Conservation (phyloP, 2,329 filamentous ascomycete genomes). For the Penicillium sp. region DNA sequence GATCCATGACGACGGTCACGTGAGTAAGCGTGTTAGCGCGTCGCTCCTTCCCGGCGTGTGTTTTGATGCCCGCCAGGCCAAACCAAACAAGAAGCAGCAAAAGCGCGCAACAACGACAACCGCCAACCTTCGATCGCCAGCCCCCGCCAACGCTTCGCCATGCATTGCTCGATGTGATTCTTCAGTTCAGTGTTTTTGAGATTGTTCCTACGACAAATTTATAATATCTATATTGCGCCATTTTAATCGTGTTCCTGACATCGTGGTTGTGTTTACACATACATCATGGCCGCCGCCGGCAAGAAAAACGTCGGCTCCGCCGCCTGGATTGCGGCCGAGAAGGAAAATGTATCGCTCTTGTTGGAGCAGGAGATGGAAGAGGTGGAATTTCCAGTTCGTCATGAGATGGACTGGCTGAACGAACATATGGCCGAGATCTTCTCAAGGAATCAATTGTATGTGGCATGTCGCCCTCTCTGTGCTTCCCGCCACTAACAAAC, state of each 20-base stretch:
- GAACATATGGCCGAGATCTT: constrained; percentile 98
- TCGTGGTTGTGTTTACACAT: constrained; percentile 4
- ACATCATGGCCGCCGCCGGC: constrained; percentile 33
- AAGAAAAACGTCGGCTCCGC: constrained; percentile 67
- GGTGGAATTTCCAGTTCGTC: constrained; percentile 84
- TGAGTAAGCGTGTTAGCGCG: constrained; percentile 17
- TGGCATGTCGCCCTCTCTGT: constrained; percentile 22
- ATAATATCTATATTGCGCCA: neutral
- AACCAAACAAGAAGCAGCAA: neutral
- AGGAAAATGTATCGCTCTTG: constrained; percentile 71
- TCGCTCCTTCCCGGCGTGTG: constrained; percentile 9
- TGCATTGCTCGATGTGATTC: neutral
- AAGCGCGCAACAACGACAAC: constrained; percentile 10
- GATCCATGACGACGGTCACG: constrained; percentile 10
- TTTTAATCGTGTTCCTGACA: neutral
- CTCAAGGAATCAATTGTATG: constrained; percentile 78
- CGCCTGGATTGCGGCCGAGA: constrained; percentile 82
- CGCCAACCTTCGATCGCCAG: neutral
- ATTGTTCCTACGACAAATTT: neutral
- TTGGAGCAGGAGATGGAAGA: constrained; percentile 82
- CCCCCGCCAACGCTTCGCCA: neutral
- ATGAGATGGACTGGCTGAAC: constrained; percentile 97
- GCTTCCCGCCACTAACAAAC: constrained; percentile 25
- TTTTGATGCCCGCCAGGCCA: constrained; percentile 13
- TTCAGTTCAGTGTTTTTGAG: neutral